These are phyloP conservation scores for Ascochyta clinopodiicola DNA, from an alignment of 2,329 filamentous ascomycete species.

Conservation along the genomic window DNA sequence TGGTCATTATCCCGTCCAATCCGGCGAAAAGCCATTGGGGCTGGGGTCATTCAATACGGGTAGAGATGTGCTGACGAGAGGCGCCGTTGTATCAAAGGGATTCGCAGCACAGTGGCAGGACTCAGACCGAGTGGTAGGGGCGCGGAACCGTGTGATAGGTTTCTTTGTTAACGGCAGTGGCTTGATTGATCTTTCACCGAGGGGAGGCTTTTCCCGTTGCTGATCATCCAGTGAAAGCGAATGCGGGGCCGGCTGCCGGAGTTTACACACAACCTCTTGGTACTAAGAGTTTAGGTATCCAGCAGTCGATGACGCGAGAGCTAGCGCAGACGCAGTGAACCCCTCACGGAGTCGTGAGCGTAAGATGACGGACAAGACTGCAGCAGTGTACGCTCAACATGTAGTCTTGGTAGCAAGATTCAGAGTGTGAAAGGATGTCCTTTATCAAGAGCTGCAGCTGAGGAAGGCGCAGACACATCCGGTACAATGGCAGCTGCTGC, in stretches of 20 bases:
- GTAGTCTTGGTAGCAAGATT: constrained; percentile 8
- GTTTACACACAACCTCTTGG: constrained; percentile 24
- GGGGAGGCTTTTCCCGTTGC: constrained; percentile 20
- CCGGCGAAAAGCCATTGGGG: constrained; percentile 26
- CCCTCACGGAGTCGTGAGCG: neutral
- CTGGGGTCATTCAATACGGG: constrained; percentile 15
- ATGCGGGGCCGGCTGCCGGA: constrained; percentile 42
- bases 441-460: constrained; percentile 23
- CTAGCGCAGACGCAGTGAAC: constrained; percentile 6
- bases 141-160: constrained; percentile 18
- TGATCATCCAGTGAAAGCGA: constrained; percentile 31
- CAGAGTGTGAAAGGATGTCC: constrained; percentile 11
- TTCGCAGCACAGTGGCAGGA: constrained; percentile 23
- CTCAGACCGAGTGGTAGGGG: constrained; percentile 15
- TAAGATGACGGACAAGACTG: constrained; percentile 3
- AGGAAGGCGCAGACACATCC: constrained; percentile 29
- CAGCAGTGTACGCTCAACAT: constrained; percentile 3
- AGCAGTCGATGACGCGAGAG: constrained; percentile 30
- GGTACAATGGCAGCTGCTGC: constrained; percentile 24
- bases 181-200: constrained; percentile 12
- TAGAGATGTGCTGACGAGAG: constrained; percentile 28
- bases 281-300: constrained; percentile 12
- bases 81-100: constrained; percentile 13
- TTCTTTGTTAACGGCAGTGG: constrained; percentile 10
- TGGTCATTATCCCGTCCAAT: constrained; percentile 6